Evolutionary conservation across 148 eudicot species (phyloP).

Genomic region (Nyssa sinensis): DNA sequence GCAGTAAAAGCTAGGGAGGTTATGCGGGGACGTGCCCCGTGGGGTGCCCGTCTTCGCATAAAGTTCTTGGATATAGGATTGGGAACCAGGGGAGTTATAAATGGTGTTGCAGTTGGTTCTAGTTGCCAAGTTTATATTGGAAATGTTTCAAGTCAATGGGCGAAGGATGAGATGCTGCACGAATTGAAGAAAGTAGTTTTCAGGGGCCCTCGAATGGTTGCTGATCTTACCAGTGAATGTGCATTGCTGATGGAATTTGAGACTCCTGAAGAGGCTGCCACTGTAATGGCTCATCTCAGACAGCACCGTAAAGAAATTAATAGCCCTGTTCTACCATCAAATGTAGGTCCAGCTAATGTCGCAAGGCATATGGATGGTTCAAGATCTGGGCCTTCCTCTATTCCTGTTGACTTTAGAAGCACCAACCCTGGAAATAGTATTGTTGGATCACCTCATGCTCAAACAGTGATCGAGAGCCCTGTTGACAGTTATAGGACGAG

Average conservation of each 20-base stretch:
- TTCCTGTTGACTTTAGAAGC: constrained; percentile 33
- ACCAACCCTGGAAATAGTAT: constrained; percentile 33
- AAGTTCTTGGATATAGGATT: constrained; percentile 83
- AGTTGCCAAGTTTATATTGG: constrained; percentile 83
- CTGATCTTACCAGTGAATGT: constrained; percentile 74
- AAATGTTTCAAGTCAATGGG: constrained; percentile 62
- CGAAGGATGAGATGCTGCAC: constrained; percentile 77
- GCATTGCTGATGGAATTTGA: constrained; percentile 88
- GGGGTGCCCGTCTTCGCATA: constrained; percentile 75
- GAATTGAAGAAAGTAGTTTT: constrained; percentile 56
- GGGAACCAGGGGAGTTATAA: constrained; percentile 71
- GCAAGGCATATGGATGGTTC: constrained; percentile 35
- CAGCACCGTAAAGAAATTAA: constrained; percentile 53
- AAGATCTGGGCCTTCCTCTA: constrained; percentile 34
- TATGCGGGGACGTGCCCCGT: constrained; percentile 69
- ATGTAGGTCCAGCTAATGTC: constrained; percentile 40
- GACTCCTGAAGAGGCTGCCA: constrained; percentile 87
- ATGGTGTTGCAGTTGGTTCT: constrained; percentile 79
- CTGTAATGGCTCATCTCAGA: constrained; percentile 65
- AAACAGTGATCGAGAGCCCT: constrained; percentile 45
- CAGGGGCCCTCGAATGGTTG: constrained; percentile 70
- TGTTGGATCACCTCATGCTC: constrained; percentile 61
- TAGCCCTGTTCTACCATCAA: constrained; percentile 29
- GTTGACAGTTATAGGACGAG: constrained; percentile 31
- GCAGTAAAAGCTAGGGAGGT: constrained; percentile 80